Evolutionary conservation across 441 rosid genomes (phyloP).

Genomic region (Jatropha multifida): DNA sequence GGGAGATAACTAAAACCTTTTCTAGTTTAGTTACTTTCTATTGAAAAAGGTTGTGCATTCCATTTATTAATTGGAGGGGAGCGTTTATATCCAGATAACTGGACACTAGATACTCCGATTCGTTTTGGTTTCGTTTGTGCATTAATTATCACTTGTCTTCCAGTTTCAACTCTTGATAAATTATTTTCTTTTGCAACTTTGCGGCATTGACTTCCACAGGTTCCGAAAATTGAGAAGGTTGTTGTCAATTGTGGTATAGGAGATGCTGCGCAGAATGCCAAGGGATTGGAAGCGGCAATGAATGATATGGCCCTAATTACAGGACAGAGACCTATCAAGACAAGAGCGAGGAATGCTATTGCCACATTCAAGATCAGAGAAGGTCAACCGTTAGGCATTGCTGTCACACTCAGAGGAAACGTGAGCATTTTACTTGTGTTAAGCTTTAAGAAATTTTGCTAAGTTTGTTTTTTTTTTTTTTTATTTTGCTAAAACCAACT

Average conservation of each 20-base stretch:
- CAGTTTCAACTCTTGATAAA: background rate
- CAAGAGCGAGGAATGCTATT: conserved; percentile 65
- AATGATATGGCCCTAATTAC: conserved; percentile 75
- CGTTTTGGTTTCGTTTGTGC: background rate
- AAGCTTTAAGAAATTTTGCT: background rate
- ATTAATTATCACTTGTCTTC: background rate
- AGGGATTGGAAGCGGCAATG: conserved; percentile 88
- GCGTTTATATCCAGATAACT: background rate
- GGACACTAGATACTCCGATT: conserved; percentile 1
- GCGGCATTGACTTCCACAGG: conserved; percentile 37
- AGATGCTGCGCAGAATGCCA: conserved; percentile 81
- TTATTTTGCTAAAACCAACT: background rate
- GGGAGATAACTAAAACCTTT: background rate
- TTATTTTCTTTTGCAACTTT: background rate
- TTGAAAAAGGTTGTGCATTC: background rate
- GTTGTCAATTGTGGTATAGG: conserved; percentile 96
- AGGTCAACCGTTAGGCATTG: conserved; percentile 84
- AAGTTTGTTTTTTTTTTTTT: background rate
- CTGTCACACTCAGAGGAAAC: conserved; percentile 84
- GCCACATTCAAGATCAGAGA: conserved; percentile 88
- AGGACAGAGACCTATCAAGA: conserved; percentile 91
- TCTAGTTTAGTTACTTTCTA: background rate
- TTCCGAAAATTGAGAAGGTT: conserved; percentile 80
- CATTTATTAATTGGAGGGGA: background rate
- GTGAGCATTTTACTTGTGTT: conserved; percentile 38